A percentile compares a stretch with the other conserved stretches of the same genome.
Conservation (phyloP, 306 rosid species). For the cucumber (Cucumis sativus) region DNA sequence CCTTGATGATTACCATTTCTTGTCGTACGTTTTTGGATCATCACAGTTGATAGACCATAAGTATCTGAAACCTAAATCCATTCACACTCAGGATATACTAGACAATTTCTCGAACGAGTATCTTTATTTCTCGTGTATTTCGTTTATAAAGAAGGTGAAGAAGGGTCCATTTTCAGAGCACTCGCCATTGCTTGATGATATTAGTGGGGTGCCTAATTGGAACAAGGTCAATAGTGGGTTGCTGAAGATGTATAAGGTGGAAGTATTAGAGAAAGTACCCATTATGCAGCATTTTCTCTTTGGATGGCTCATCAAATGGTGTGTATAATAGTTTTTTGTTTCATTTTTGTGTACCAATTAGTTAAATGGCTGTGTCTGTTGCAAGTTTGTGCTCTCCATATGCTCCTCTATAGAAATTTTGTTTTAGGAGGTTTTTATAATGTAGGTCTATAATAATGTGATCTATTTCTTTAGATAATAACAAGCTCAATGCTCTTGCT, state of each 20-base stretch:
- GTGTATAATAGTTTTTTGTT: neutral
- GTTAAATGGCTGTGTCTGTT: neutral
- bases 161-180: slow-evolving; percentile 96
- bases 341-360: neutral
- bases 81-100: slow-evolving; percentile 69
- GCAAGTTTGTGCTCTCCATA: neutral
- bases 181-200: slow-evolving; percentile 89
- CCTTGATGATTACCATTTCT: slow-evolving; percentile 79
- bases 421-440: neutral
- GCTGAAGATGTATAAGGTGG: slow-evolving; percentile 94
- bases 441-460: neutral
- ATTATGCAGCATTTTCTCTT: slow-evolving; percentile 98
- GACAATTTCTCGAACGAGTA: slow-evolving; percentile 70
- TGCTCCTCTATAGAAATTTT: neutral
- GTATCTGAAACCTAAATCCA: slow-evolving; percentile 92
- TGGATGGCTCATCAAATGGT: slow-evolving; percentile 88
- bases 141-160: slow-evolving; percentile 83
- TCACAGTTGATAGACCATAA: slow-evolving; percentile 86
- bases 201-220: slow-evolving; percentile 93
- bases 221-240: slow-evolving; percentile 82
- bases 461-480: neutral
- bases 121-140: slow-evolving; percentile 55
- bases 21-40: slow-evolving; percentile 75
- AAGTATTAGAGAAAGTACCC: slow-evolving; percentile 96
- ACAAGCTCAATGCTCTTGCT: neutral